Conservation (phyloP, 2,329 filamentous ascomycete genomes). For the Fusarium begoniae region DNA sequence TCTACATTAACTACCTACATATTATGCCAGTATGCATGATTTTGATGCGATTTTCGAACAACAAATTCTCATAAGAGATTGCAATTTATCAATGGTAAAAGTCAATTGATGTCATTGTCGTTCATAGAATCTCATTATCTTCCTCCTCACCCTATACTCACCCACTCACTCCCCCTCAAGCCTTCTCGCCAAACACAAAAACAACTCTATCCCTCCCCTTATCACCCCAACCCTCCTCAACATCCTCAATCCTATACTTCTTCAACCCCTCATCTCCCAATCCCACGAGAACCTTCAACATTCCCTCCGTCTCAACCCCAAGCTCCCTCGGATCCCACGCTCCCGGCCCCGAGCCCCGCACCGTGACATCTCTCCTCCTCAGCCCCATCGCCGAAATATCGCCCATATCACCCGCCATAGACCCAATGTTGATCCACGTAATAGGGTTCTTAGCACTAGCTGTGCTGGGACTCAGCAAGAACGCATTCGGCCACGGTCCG, state of each 20-base stretch:
- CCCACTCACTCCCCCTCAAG: not conserved
- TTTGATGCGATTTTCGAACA: too few relatives aligned
- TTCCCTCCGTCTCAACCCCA: slow-evolving; percentile 33
- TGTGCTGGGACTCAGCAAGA: slow-evolving; percentile 53
- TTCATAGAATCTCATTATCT: not conserved
- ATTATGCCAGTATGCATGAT: too few relatives aligned
- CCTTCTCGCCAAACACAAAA: slow-evolving; percentile 41
- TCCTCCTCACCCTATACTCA: not conserved
- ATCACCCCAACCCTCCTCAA: slow-evolving; percentile 41
- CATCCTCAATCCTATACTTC: slow-evolving; percentile 36
- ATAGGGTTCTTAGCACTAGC: slow-evolving; percentile 49
- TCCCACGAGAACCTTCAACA: slow-evolving; percentile 41
- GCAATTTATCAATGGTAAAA: too few relatives aligned
- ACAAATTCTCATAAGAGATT: too few relatives aligned
- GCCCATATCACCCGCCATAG: slow-evolving; percentile 51
- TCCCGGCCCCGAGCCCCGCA: slow-evolving; percentile 57
- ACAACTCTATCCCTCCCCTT: slow-evolving; percentile 42
- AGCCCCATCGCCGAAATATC: slow-evolving; percentile 55
- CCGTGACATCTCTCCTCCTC: slow-evolving; percentile 58
- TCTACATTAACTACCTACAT: too few relatives aligned
- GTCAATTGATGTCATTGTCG: not conserved
- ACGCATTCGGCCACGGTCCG: slow-evolving; percentile 54
- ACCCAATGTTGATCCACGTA: slow-evolving; percentile 64
- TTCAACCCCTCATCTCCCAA: slow-evolving; percentile 32
- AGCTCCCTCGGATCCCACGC: slow-evolving; percentile 50